A percentile compares a stretch with the other conserved stretches of the same genome.
These are phyloP conservation scores for Fusarium sp. DNA, from an alignment of 2,329 filamentous ascomycete genomes.

Conservation along the genomic window DNA sequence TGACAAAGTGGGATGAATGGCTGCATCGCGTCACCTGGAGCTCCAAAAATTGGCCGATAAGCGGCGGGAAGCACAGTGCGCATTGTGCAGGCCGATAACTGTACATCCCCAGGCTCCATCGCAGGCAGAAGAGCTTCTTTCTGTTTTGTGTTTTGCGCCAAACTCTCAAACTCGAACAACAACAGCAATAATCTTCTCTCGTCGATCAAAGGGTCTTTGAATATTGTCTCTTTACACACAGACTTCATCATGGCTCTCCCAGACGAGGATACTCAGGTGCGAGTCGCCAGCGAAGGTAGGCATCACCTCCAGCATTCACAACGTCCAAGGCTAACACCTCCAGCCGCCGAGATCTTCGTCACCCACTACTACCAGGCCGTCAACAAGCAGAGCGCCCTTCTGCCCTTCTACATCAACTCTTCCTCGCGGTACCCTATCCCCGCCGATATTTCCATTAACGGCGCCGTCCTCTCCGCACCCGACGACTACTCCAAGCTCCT, in stretches of 20 bases:
- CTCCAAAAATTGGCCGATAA: slow-evolving; percentile 37
- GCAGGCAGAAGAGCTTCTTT: slow-evolving; percentile 11
- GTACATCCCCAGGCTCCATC: slow-evolving; percentile 15
- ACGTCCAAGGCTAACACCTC: slow-evolving; percentile 21
- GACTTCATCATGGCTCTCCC: slow-evolving; percentile 50
- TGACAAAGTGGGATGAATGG: not conserved
- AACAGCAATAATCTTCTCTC: not conserved
- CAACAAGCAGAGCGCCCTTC: slow-evolving; percentile 70
- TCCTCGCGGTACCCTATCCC: slow-evolving; percentile 65
- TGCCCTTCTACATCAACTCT: slow-evolving; percentile 77
- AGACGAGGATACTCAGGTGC: slow-evolving; percentile 58
- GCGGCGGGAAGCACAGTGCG: slow-evolving; percentile 30
- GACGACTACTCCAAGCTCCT: slow-evolving; percentile 77
- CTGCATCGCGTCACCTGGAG: slow-evolving; percentile 25
- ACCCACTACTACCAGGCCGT: slow-evolving; percentile 82
- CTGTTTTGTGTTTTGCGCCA: slow-evolving; percentile 40
- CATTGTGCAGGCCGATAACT: slow-evolving; percentile 37
- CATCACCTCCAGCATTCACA: not conserved
- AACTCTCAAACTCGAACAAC: not conserved
- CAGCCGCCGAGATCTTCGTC: slow-evolving; percentile 79
- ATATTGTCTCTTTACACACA: not conserved
- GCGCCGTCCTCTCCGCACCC: slow-evolving; percentile 72
- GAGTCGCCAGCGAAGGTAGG: slow-evolving; percentile 60
- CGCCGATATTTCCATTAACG: slow-evolving; percentile 84
- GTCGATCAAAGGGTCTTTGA: not conserved